phyloP scores from a whole-genome alignment of 176 grass and related monocot genomes.

The Aegilops longissima region DNA sequence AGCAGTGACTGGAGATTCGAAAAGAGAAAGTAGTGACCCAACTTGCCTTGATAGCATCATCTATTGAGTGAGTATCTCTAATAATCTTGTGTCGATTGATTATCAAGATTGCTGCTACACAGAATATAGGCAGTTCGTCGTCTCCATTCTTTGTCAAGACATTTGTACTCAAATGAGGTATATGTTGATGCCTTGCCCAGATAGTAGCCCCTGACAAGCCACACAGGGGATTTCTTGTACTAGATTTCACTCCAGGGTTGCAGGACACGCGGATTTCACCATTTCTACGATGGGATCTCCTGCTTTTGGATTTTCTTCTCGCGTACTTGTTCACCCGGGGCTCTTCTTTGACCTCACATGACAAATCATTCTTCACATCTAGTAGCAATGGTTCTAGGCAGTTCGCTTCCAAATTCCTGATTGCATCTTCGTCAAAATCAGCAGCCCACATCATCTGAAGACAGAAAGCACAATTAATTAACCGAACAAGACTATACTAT shows the following conservation, averaged over 20 bases:
- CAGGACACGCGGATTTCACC: slow-evolving; percentile 46
- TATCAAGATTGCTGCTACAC: slow-evolving; percentile 91
- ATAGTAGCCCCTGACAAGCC: slow-evolving; percentile 78
- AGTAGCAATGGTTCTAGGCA: slow-evolving; percentile 73
- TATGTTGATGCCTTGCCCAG: slow-evolving; percentile 70
- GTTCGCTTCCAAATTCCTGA: slow-evolving; percentile 60
- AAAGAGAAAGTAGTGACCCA: slow-evolving; percentile 8
- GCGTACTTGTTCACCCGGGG: slow-evolving; percentile 34
- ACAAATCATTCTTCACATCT: slow-evolving; percentile 43
- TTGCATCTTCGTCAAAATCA: slow-evolving; percentile 90
- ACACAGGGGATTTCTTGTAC: slow-evolving; percentile 68
- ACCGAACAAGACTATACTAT: slow-evolving; percentile 7
- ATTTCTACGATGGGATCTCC: slow-evolving; percentile 49
- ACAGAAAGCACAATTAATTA: slow-evolving; percentile 18
- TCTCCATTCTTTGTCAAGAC: slow-evolving; percentile 44
- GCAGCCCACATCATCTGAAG: slow-evolving; percentile 99
- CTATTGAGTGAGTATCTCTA: slow-evolving; percentile 80
- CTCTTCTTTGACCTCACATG: slow-evolving; percentile 56
- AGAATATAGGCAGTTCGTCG: slow-evolving; percentile 84
- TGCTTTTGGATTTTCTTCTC: slow-evolving; percentile 67
- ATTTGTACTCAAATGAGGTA: slow-evolving; percentile 34
- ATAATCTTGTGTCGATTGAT: slow-evolving; percentile 92
- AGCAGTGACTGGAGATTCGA: neutral
- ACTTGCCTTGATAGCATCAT: slow-evolving; percentile 94
- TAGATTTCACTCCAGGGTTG: slow-evolving; percentile 48